Evolutionary conservation across 768 basidiomycete genomes (phyloP).

Genomic region (Xerocomellus intermedius): DNA sequence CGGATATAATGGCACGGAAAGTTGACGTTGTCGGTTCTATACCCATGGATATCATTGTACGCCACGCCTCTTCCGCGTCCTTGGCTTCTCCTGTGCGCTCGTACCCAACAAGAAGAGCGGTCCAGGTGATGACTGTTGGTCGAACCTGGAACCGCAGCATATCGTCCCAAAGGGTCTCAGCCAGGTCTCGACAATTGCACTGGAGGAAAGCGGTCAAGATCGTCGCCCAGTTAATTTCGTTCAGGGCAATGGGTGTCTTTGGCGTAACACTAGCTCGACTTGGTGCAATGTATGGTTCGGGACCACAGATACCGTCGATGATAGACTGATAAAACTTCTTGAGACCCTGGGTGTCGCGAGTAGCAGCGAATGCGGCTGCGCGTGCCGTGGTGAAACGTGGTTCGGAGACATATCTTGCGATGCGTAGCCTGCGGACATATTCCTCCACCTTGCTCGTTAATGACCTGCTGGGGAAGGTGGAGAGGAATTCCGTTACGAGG

Average conservation of each 20-base stretch:
- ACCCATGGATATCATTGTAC: conserved; percentile 54
- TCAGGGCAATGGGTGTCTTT: conserved; percentile 48
- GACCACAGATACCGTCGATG: conserved; percentile 48
- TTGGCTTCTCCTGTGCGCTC: conserved; percentile 47
- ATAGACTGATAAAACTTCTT: conserved; percentile 51
- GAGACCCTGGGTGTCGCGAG: conserved; percentile 34
- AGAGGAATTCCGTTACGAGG: conserved; percentile 40
- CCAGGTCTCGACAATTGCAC: conserved; percentile 53
- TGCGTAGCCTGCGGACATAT: conserved; percentile 48
- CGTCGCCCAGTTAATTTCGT: conserved; percentile 58
- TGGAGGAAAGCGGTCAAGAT: conserved; percentile 67
- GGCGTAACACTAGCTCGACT: conserved; percentile 37
- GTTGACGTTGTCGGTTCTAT: conserved; percentile 58
- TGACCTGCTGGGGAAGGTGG: conserved; percentile 34
- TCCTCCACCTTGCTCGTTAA: conserved; percentile 42
- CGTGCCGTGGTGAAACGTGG: conserved; percentile 51
- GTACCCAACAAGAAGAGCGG: conserved; percentile 64
- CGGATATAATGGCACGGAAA: conserved; percentile 70
- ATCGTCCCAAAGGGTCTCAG: conserved; percentile 67
- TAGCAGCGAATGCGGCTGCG: conserved; percentile 44
- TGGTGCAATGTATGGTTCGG: conserved; percentile 54
- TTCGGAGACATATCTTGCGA: conserved; percentile 51
- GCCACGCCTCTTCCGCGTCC: conserved; percentile 61
- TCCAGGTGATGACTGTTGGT: conserved; percentile 67
- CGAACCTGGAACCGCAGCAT: conserved; percentile 46